Evolutionary conservation across 306 rosid genomes (phyloP), one percentile per base, ranked within the genome.

Genomic region (Acmispon strigosus): DNA sequence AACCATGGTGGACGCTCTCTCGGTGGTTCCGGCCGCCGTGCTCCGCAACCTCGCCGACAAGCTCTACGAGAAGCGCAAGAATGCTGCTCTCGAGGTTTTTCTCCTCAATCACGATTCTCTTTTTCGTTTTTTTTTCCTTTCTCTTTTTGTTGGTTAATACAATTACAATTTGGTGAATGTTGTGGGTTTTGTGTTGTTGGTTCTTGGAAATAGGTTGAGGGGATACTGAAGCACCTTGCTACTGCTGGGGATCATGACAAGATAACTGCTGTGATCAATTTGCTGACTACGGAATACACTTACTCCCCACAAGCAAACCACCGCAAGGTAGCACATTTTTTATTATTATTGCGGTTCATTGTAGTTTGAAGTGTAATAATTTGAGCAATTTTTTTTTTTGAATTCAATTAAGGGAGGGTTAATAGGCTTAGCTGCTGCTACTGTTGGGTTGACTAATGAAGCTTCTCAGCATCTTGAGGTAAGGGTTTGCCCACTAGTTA

Each of bases 401-500:
- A 16, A 53, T 45, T 55, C 20, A 36, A 45, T 69, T 57, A 73
- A 94, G 98, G 99, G 99, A 68, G 99, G 99, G 73, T 82, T 94
- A 89, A 91, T 94, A 63, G 92, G 97, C 53, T 83, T 94, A 70
- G 99, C 97, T 63, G 99, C 97, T 70, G 95, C 91, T 10, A 91
- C 97, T n/a, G 97, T 94, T 76, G 99, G 96, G 62, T 82, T 94
- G 90, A 76, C 87, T 75, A 67, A 76, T 51, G 97, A 77, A 69
- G 99, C 99, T 6, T 73, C 92, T 75, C 96, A 89, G 58, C 97
- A 94, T 89, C 99, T 94, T 52, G 99, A 91, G 91, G 99, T 91
- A 79, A 83, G 80, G 70, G 45, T 0, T 69, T 76, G 51, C 32
- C 49, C 22, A 19, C 42, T 57, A 18, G 65, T 72, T 69, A 53